These are phyloP conservation scores for Marasmius tenuissimus DNA, from an alignment of 1,284 basidiomycete species.

Conservation along the genomic window DNA sequence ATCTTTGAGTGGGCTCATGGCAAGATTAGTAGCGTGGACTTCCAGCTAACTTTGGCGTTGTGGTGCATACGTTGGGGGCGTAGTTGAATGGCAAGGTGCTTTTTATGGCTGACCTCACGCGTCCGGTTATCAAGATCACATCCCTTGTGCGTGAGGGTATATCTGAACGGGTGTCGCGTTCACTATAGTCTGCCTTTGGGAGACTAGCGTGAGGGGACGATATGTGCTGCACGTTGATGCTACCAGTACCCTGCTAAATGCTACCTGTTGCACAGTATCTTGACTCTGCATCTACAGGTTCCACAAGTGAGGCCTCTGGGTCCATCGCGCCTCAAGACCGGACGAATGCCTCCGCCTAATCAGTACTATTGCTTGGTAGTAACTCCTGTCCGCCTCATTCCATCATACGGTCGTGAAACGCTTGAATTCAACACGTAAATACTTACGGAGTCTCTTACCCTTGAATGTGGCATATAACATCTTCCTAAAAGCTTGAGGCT, in stretches of 20 bases:
- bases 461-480: no score
- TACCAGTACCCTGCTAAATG: constrained; percentile 17
- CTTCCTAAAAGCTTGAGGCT: no score
- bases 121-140: constrained; percentile 16
- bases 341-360: not conserved
- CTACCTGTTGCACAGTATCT: no score
- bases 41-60: constrained; percentile 15
- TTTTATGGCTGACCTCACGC: constrained; percentile 15
- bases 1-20: constrained; percentile 14
- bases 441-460: no score
- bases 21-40: constrained; percentile 9
- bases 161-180: no score
- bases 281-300: not conserved
- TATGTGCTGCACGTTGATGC: constrained; percentile 15
- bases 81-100: constrained; percentile 16
- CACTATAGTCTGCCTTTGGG: no score
- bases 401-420: constrained; percentile 14
- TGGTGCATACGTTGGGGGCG: constrained; percentile 18
- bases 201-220: no score
- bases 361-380: constrained; percentile 15
- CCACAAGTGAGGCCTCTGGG: constrained; percentile 12
- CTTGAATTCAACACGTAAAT: not conserved
- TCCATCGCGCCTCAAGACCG: constrained; percentile 5
- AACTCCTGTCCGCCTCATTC: constrained; percentile 12
- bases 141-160: constrained; percentile 11